Percentiles rank a stretch among this genome's conserved stretches.
Evolutionary conservation across 352 stramenopile species (phyloP).

Genomic region (Halophytophthora batemanensis): DNA sequence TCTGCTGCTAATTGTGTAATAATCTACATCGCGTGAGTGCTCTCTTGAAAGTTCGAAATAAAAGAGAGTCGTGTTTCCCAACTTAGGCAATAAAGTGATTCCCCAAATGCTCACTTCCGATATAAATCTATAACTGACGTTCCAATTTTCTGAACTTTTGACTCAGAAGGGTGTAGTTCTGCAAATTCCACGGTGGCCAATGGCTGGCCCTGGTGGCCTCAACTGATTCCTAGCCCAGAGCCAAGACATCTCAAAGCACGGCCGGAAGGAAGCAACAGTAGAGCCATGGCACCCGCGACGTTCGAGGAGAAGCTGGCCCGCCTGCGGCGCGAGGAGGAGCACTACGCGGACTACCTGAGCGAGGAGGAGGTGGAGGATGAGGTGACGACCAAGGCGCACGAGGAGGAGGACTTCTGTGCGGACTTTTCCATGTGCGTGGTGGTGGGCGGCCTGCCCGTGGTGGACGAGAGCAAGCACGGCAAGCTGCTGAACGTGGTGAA

Average conservation of each 20-base stretch:
- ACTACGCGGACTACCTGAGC: conserved; percentile 79
- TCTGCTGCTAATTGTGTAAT: no score
- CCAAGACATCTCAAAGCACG: conserved; percentile 12
- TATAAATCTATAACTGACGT: no score
- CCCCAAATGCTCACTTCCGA: no score
- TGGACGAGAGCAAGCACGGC: conserved; percentile 74
- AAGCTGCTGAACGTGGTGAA: conserved; percentile 85
- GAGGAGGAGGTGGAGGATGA: conserved; percentile 78
- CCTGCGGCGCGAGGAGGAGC: conserved; percentile 66
- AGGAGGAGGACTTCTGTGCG: conserved; percentile 73
- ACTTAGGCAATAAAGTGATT: no score
- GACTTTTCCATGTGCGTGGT: conserved; percentile 82
- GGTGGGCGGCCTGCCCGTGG: conserved; percentile 71
- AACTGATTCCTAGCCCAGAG: not conserved
- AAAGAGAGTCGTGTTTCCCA: no score
- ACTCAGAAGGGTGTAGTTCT: no score
- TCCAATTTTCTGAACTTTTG: no score
- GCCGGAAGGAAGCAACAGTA: conserved; percentile 3
- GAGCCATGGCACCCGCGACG: conserved; percentile 53
- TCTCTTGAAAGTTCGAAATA: no score
- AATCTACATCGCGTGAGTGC: no score
- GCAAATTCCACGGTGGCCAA: no score
- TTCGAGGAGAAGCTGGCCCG: conserved; percentile 78
- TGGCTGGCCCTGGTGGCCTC: no score
- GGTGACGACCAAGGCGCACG: conserved; percentile 54